phyloP scores from a whole-genome alignment of 805 yeast genomes.

The Kazachstania viticola region DNA sequence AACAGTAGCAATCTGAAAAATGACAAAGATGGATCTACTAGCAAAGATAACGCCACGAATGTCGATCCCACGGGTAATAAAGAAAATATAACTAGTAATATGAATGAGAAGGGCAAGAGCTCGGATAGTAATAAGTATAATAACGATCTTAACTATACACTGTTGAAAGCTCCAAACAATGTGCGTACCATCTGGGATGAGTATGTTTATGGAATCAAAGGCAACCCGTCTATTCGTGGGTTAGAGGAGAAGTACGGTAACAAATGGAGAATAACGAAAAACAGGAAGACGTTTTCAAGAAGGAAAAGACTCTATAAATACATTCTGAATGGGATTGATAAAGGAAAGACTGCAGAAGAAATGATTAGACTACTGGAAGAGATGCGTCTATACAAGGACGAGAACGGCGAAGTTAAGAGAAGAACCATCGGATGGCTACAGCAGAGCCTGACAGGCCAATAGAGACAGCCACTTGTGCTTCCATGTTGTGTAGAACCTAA shows the following conservation, averaged over 20 bases:
- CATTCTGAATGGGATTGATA: constrained; percentile 24
- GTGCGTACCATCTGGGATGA: constrained; percentile 30
- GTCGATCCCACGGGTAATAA: too few relatives aligned
- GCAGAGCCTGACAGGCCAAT: constrained; percentile 26
- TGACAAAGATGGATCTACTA: too few relatives aligned
- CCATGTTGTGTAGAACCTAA: background rate
- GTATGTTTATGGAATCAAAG: constrained; percentile 31
- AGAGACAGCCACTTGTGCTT: constrained; percentile 1
- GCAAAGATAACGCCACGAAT: too few relatives aligned
- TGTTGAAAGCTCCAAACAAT: constrained; percentile 25
- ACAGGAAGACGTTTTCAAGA: constrained; percentile 27
- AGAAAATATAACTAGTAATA: too few relatives aligned
- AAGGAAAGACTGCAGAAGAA: constrained; percentile 26
- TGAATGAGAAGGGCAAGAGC: background rate
- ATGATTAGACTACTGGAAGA: constrained; percentile 24
- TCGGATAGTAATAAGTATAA: too few relatives aligned
- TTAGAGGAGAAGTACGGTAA: constrained; percentile 33
- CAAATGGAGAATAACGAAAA: constrained; percentile 31
- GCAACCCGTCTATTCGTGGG: constrained; percentile 30
- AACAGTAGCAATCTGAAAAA: too few relatives aligned
- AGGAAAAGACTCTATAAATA: constrained; percentile 28
- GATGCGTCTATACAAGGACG: constrained; percentile 22
- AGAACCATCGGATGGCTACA: constrained; percentile 29
- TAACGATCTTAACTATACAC: constrained; percentile 14
- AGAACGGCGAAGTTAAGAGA: constrained; percentile 24